Conservation (phyloP, 2,329 filamentous ascomycete genomes). For the Fusarium nelsonii region DNA sequence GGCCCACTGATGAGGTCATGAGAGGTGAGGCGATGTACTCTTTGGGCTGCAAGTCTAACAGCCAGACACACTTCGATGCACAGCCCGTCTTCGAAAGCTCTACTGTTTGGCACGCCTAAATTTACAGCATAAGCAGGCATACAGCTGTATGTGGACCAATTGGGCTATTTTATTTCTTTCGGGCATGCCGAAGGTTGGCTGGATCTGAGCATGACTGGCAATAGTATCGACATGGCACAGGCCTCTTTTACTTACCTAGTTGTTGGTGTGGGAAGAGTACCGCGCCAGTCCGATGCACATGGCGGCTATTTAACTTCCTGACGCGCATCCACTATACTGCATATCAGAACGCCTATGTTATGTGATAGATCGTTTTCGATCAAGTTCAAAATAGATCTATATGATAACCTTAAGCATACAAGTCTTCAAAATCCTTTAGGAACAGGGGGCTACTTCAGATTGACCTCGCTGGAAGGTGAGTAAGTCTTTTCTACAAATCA, state of each 20-base stretch:
- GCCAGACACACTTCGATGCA: slow-evolving; percentile 11
- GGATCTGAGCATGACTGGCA: not conserved
- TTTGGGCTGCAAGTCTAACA: slow-evolving; percentile 5
- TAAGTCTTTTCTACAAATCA: no score
- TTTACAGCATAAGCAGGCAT: not conserved
- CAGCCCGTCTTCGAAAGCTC: slow-evolving; percentile 5
- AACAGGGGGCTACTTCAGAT: no score
- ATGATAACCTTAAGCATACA: no score
- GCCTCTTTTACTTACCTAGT: not conserved
- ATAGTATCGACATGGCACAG: not conserved
- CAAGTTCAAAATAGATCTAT: not conserved
- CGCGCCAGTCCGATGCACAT: not conserved
- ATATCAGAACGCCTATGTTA: not conserved
- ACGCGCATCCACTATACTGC: slow-evolving; percentile 4
- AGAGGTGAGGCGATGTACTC: slow-evolving; percentile 8
- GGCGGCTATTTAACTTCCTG: not conserved
- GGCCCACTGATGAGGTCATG: slow-evolving; percentile 9
- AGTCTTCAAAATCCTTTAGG: no score
- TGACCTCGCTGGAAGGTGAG: no score
- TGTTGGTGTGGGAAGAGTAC: not conserved
- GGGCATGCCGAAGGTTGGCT: not conserved
- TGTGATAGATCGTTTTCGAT: slow-evolving; percentile 13
- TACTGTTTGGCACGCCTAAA: not conserved
- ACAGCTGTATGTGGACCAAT: not conserved
- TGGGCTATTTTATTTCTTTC: not conserved